Evolutionary conservation across 2,329 filamentous ascomycete species (phyloP).

Genomic region (Fusarium pseudonygamai): DNA sequence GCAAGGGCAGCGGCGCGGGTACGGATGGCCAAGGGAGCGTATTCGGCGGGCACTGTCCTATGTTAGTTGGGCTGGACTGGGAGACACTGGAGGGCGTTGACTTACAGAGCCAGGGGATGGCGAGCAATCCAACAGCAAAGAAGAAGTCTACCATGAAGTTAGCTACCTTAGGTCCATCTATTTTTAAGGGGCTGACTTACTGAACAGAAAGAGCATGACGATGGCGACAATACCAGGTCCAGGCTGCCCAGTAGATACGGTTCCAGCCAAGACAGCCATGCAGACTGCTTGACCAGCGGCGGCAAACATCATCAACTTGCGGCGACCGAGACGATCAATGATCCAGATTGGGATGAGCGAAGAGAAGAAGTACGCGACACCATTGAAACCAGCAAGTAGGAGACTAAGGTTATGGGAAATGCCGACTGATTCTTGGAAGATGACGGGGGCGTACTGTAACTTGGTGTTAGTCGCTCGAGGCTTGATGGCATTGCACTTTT

Average conservation of each 20-base stretch:
- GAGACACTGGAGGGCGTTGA: background rate
- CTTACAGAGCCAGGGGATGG: conserved; percentile 50
- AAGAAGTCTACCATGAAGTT: conserved; percentile 46
- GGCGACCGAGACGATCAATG: conserved; percentile 58
- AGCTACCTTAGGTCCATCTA: background rate
- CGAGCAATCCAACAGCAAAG: conserved; percentile 53
- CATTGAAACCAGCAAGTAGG: conserved; percentile 63
- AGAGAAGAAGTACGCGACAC: conserved; percentile 49
- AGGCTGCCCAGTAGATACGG: conserved; percentile 51
- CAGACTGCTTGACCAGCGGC: conserved; percentile 50
- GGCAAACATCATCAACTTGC: conserved; percentile 67
- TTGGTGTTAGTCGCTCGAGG: background rate
- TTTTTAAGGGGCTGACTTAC: background rate
- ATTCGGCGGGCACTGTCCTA: conserved; percentile 52
- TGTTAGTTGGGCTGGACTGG: background rate
- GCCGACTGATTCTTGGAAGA: conserved; percentile 56
- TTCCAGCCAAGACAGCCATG: conserved; percentile 58
- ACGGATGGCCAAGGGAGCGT: conserved; percentile 52
- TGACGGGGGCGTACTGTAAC: conserved; percentile 50
- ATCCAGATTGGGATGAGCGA: conserved; percentile 46
- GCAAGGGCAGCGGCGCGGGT: conserved; percentile 51
- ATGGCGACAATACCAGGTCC: conserved; percentile 54
- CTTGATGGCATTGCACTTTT: background rate
- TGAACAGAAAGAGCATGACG: conserved; percentile 56
- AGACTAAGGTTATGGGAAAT: conserved; percentile 57